Conservation (phyloP, 139 green algal genomes). For the Chlamydomonas asymmetrica region DNA sequence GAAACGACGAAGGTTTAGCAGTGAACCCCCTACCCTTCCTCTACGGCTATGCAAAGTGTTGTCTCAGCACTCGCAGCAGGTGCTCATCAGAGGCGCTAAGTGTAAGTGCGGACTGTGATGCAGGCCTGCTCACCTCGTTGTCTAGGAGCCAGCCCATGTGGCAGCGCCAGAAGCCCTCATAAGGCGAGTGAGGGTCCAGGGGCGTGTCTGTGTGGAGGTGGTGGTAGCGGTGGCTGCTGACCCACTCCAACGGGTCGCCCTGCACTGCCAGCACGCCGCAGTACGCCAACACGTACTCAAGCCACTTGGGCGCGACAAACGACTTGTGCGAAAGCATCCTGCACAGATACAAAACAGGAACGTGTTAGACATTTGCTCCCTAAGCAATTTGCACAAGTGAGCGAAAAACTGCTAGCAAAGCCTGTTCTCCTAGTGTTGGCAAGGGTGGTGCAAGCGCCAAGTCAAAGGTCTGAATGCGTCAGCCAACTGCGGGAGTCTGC, state of each 20-base stretch:
- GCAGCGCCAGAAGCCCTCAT: conserved; percentile 98
- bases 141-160: conserved; percentile 98
- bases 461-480: no score
- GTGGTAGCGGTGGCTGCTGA: conserved; percentile 86
- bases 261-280: conserved; percentile 93
- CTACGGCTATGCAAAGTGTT: no score
- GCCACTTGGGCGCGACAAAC: conserved; percentile 96
- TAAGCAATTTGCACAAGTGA: no score
- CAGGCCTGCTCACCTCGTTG: conserved; percentile 63
- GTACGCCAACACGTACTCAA: conserved; percentile 98
- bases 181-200: conserved; percentile 96
- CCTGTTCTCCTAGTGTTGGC: no score
- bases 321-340: conserved; percentile 87
- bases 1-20: no score
- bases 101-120: no score
- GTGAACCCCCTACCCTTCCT: no score
- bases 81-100: no score
- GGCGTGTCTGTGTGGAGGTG: conserved; percentile 96
- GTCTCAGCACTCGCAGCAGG: no score
- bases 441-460: no score
- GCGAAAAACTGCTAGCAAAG: no score
- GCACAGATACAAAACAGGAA: neutral
- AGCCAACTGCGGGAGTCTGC: no score
- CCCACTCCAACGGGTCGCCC: conserved; percentile 94
- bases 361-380: neutral